Conservation (phyloP, 1,284 basidiomycete genomes). For the Papiliotrema nemorosa region DNA sequence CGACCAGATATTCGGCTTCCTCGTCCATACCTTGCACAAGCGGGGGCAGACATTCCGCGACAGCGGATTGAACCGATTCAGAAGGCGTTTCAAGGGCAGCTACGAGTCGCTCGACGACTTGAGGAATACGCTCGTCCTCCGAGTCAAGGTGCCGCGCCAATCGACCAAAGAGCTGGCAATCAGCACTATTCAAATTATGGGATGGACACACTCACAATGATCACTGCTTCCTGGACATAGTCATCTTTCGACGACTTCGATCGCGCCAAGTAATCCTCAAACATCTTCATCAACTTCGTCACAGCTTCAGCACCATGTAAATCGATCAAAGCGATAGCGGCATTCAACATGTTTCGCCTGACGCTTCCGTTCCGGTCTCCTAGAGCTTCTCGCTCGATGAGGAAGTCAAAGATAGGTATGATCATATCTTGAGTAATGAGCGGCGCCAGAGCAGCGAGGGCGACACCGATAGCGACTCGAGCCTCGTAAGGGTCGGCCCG, state of each 20-base stretch:
- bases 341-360: conserved; percentile 79
- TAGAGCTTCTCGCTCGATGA: conserved; percentile 78
- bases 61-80: conserved; percentile 94
- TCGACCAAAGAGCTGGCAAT: conserved; percentile 69
- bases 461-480: conserved; percentile 69
- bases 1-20: conserved; percentile 64
- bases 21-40: conserved; percentile 72
- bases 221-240: conserved; percentile 88
- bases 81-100: conserved; percentile 91
- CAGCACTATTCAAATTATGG: conserved; percentile 2
- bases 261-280: conserved; percentile 71
- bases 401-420: conserved; percentile 78
- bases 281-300: conserved; percentile 73
- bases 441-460: conserved; percentile 69
- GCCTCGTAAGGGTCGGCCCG: conserved; percentile 88
- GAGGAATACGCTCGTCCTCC: conserved; percentile 69
- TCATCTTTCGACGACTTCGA: conserved; percentile 67
- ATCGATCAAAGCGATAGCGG: conserved; percentile 80
- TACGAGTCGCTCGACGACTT: conserved; percentile 85
- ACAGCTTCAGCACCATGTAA: conserved; percentile 72
- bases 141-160: conserved; percentile 82
- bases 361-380: conserved; percentile 83
- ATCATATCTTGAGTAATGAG: conserved; percentile 65
- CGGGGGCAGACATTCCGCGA: conserved; percentile 89
- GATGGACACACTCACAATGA: conserved; percentile 56